Evolutionary conservation across 139 green algal genomes (phyloP).

Genomic region (Tetratostichococcus sp.): DNA sequence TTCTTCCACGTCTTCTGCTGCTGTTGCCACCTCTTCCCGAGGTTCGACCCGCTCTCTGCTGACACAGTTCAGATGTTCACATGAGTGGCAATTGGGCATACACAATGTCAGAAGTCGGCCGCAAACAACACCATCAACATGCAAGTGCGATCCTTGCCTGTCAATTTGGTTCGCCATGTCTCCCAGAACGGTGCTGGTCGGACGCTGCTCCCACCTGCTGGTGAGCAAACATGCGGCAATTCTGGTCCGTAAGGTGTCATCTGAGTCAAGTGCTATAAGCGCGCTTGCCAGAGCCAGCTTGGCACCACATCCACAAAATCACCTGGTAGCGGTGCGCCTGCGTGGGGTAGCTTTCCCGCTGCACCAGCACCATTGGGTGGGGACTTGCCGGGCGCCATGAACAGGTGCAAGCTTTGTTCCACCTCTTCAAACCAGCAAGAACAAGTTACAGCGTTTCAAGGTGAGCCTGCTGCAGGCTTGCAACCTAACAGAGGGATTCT

Average conservation of each 20-base stretch:
- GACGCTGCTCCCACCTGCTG: background rate
- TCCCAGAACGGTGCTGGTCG: background rate
- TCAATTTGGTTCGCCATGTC: background rate
- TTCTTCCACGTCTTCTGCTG: conserved; percentile 1
- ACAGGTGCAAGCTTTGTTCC: background rate
- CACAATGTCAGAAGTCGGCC: no score
- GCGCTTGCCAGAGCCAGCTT: no score
- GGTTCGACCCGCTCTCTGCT: background rate
- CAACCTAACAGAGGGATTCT: no score
- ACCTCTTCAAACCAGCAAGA: no score
- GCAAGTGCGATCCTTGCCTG: background rate
- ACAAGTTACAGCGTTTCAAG: no score
- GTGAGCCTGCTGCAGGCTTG: no score
- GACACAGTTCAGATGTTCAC: background rate
- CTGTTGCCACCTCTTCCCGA: background rate
- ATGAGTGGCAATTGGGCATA: no score
- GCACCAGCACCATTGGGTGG: background rate
- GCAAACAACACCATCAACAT: no score
- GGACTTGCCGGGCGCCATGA: background rate
- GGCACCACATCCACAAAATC: background rate
- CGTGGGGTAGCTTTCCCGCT: background rate
- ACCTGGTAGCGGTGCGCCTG: background rate
- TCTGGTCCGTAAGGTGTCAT: no score
- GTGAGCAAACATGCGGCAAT: no score
- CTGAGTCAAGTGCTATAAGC: no score